Conservation (phyloP, 768 basidiomycete species). For the Sutorius australiensis region DNA sequence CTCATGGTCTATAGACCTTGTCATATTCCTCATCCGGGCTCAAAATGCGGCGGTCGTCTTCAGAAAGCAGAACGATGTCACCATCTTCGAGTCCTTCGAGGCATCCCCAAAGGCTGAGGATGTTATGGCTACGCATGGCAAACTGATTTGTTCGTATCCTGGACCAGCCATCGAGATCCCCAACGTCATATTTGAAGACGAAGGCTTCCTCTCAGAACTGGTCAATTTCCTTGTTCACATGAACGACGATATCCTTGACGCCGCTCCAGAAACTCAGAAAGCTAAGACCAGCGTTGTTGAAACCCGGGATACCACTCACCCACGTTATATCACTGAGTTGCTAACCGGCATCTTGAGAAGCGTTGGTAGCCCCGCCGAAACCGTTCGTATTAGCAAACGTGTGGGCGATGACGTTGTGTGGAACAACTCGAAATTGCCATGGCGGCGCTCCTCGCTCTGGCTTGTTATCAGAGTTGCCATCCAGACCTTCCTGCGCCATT, state of each 20-base stretch:
- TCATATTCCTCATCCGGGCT: constrained; percentile 23
- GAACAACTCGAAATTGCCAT: constrained; percentile 21
- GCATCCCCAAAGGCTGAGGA: constrained; percentile 33
- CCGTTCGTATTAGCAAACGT: constrained; percentile 5
- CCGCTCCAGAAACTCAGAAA: constrained; percentile 34
- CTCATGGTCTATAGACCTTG: constrained; percentile 27
- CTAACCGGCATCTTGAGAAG: constrained; percentile 45
- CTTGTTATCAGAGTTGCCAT: constrained; percentile 31
- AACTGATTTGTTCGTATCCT: constrained; percentile 45
- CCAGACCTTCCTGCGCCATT: constrained; percentile 27
- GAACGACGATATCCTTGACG: not conserved
- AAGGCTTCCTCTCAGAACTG: constrained; percentile 34
- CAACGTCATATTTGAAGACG: constrained; percentile 24
- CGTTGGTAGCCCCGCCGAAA: constrained; percentile 30
- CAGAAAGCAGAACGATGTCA: constrained; percentile 24
- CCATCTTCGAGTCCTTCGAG: constrained; percentile 36
- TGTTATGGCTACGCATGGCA: constrained; percentile 40
- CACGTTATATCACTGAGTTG: constrained; percentile 47
- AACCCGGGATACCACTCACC: constrained; percentile 38
- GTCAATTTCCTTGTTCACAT: constrained; percentile 32
- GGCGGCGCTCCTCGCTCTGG: constrained; percentile 38
- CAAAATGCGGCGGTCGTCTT: constrained; percentile 45
- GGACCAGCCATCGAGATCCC: constrained; percentile 41
- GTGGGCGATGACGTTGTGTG: constrained; percentile 30
- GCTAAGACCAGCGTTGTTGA: constrained; percentile 36